Conservation (phyloP, 1,284 basidiomycete species). For the Laetiporus sulphureus region DNA sequence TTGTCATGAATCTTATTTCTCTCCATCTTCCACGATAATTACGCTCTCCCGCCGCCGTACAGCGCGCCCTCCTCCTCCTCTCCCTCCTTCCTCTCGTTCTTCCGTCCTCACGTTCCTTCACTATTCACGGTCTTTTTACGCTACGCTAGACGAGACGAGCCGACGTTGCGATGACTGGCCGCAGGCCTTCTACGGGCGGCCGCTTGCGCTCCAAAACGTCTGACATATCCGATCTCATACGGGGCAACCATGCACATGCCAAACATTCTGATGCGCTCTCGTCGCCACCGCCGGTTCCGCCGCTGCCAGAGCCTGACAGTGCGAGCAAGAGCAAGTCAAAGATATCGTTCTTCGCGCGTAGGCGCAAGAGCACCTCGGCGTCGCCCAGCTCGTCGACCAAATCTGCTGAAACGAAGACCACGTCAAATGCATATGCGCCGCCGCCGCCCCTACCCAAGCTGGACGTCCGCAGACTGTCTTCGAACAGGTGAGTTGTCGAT, state of each 20-base stretch:
- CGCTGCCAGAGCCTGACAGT: constrained; percentile 8
- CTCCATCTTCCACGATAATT: constrained; percentile 1
- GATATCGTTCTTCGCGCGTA: constrained; percentile 22
- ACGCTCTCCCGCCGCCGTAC: not conserved
- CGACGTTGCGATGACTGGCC: constrained; percentile 15
- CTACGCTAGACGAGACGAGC: too few species aligned
- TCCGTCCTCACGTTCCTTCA: constrained; percentile 4
- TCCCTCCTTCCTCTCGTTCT: not conserved
- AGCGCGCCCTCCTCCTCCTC: too few species aligned
- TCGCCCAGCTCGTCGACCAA: constrained; percentile 16
- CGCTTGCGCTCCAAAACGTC: constrained; percentile 28
- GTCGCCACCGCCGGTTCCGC: constrained; percentile 15
- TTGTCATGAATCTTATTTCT: constrained; percentile 7
- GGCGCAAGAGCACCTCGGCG: constrained; percentile 20
- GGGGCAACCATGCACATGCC: constrained; percentile 12
- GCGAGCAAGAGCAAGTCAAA: constrained; percentile 21
- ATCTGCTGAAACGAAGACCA: constrained; percentile 6
- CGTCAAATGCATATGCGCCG: constrained; percentile 7
- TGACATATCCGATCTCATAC: constrained; percentile 29
- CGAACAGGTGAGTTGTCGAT: constrained; percentile 5
- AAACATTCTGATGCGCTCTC: constrained; percentile 11
- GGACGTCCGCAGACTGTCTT: not conserved
- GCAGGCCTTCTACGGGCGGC: constrained; percentile 14
- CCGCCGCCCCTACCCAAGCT: constrained; percentile 5
- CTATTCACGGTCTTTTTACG: too few species aligned